Evolutionary conservation across 2,329 filamentous ascomycete genomes (phyloP).

Genomic region (Pleomassaria siparia): DNA sequence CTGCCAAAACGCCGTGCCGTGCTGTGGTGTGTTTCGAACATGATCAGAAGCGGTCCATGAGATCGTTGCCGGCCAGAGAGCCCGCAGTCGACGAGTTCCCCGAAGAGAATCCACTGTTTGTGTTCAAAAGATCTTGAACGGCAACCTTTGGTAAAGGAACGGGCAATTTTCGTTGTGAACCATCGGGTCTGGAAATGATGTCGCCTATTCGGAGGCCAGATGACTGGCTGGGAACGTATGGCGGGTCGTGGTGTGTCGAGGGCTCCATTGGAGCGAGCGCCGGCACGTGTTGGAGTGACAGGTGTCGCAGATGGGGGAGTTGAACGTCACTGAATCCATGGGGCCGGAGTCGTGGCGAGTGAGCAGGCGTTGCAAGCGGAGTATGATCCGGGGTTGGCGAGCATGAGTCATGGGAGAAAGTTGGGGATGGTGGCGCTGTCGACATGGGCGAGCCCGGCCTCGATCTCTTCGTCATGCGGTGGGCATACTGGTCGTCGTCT

Average conservation of each 20-base stretch:
- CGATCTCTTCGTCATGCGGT: constrained; percentile 82
- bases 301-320: constrained; percentile 79
- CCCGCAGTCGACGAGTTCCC: constrained; percentile 76
- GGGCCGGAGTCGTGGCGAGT: constrained; percentile 87
- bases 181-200: constrained; percentile 88
- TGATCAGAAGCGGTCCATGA: constrained; percentile 38
- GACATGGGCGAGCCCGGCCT: constrained; percentile 92
- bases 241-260: constrained; percentile 60
- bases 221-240: constrained; percentile 57
- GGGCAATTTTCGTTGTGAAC: constrained; percentile 84
- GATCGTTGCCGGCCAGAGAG: constrained; percentile 67
- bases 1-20: constrained; percentile 36
- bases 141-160: constrained; percentile 90
- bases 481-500: constrained; percentile 76
- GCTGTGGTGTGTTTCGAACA: constrained; percentile 19
- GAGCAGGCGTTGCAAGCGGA: constrained; percentile 94
- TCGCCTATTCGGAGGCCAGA: constrained; percentile 82
- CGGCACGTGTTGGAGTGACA: constrained; percentile 66
- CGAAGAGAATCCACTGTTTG: constrained; percentile 65
- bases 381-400: constrained; percentile 97
- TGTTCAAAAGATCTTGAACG: constrained; percentile 77
- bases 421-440: constrained; percentile 92
- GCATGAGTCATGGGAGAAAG: constrained; percentile 92
- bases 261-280: constrained; percentile 73
- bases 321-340: constrained; percentile 72